phyloP scores from a whole-genome alignment of 495 filamentous ascomycete genomes.

The Beverwykella pulmonaria region DNA sequence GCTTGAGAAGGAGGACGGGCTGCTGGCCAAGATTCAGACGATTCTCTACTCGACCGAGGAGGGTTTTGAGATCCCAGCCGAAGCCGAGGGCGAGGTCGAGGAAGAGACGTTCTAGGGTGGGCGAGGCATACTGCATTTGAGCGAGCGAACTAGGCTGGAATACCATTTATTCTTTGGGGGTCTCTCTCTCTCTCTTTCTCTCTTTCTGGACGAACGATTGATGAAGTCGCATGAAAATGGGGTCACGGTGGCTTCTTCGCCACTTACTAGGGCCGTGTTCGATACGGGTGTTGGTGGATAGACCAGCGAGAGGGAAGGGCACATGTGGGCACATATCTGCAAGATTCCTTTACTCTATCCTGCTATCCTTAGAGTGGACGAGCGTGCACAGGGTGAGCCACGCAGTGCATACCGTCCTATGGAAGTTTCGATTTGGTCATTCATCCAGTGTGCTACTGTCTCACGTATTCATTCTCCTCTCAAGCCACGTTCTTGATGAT shows the following conservation, averaged over 20 bases:
- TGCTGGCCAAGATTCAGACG: constrained; percentile 91
- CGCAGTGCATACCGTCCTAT: not conserved
- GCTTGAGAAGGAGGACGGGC: constrained; percentile 86
- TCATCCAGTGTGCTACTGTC: not conserved
- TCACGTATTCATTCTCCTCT: too few relatives aligned
- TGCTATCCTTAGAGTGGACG: not conserved
- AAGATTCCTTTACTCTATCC: constrained; percentile 3
- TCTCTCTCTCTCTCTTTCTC: too few relatives aligned
- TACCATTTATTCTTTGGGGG: constrained; percentile 9
- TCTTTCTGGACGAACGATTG: constrained; percentile 10
- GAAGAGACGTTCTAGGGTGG: constrained; percentile 69
- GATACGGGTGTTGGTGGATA: constrained; percentile 19
- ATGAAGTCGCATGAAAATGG: constrained; percentile 16
- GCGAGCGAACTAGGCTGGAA: constrained; percentile 6
- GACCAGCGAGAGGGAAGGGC: not conserved
- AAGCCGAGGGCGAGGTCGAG: constrained; percentile 61
- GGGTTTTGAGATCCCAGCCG: constrained; percentile 81
- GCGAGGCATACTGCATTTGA: constrained; percentile 20
- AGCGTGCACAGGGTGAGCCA: not conserved
- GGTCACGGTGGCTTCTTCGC: constrained; percentile 4
- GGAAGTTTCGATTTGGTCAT: not conserved
- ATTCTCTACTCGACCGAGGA: constrained; percentile 98
- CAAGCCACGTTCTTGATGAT: not conserved
- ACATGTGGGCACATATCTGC: constrained; percentile 14
- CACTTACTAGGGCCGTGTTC: constrained; percentile 7